Base-by-base conservation (phyloP, 306 rosid species). In the Leucaena leucocephala region DNA sequence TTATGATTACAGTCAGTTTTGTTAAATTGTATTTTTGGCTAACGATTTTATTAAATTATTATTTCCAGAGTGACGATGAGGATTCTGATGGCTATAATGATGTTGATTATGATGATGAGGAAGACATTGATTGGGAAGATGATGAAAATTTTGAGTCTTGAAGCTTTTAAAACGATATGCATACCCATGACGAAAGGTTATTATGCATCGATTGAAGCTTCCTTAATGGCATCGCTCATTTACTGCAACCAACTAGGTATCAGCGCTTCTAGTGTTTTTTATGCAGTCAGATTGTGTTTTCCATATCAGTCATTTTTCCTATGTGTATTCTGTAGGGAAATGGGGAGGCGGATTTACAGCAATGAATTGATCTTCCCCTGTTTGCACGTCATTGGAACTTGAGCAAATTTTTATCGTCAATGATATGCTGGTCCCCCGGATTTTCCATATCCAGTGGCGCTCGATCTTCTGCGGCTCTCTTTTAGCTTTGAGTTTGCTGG, bases 41-140 rank as follows among this genome's bases (percentile, higher is more conserved):
- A 33, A 61, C 48, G 71, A 73, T 55, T 44, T 80, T 79, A 3
- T 74, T 10, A 21, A 54, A 52, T 43, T 81, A 38, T 72, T 82
- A 57, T 79, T 79, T 86, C 83, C 91, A 91, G 97, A 80, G 84
- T 66, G 94, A 85, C 70, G 86, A 83, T 19, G 93, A 91, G 76
- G 87, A 77, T 78, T 84, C 86, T 36, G 87, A 81, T 79, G 82
- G 33, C 6, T 38, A 76, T 19, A 87, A 82, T 77, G 77, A 57
- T 48, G 77, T 71, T 38, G 78, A 65, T 70, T 73, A 80, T 45
- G 75, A 33, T 4, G 71, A 81, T 19, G 61, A 63, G 38, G 88
- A 83, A 58, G 75, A 72, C 68, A 6, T 22, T 44, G 80, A 77
- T 48, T 88, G 84, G 87, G 87, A 72, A 72, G 68, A 82, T 15